A percentile compares a stretch with the other conserved stretches of the same genome.
Evolutionary conservation across 78 protist species (phyloP).

Genomic region (Chrysochromulina tobinii): DNA sequence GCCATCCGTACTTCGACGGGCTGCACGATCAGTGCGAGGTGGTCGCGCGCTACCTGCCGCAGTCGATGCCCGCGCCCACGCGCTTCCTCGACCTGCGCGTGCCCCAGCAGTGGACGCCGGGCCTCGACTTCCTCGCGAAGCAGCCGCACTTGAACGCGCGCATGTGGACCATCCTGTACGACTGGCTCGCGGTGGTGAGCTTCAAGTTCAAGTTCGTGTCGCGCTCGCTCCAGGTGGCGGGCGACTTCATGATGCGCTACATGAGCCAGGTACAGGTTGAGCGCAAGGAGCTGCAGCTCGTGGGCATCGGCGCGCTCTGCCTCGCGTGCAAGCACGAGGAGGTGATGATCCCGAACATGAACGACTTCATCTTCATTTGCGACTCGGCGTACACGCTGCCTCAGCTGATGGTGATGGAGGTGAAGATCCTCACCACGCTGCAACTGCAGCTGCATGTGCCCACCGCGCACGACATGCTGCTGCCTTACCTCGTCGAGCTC

Average conservation of each 20-base stretch:
- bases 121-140: neutral
- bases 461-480: neutral
- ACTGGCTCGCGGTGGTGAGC: slow-evolving; percentile 8
- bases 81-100: neutral
- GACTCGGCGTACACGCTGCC: neutral
- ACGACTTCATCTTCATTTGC: slow-evolving; percentile 9
- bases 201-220: slow-evolving; percentile 16
- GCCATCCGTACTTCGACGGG: slow-evolving; percentile 42
- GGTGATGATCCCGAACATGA: slow-evolving; percentile 27
- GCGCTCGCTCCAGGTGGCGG: slow-evolving; percentile 15
- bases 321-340: slow-evolving; percentile 33
- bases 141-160: slow-evolving; percentile 4
- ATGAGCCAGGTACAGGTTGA: neutral
- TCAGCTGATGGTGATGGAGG: neutral
- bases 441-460: neutral
- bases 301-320: slow-evolving; percentile 27
- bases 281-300: slow-evolving; percentile 7
- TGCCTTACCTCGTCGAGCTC: neutral
- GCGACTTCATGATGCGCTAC: slow-evolving; percentile 14
- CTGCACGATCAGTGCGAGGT: neutral
- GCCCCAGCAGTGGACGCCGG: neutral
- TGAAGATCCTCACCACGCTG: neutral
- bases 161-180: slow-evolving; percentile 4
- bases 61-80: neutral
- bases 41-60: slow-evolving; percentile 22